Percentiles rank a stretch among this genome's conserved stretches.
Evolutionary conservation across 305 asterid species (phyloP).

Genomic region (Fraxinus platypoda): DNA sequence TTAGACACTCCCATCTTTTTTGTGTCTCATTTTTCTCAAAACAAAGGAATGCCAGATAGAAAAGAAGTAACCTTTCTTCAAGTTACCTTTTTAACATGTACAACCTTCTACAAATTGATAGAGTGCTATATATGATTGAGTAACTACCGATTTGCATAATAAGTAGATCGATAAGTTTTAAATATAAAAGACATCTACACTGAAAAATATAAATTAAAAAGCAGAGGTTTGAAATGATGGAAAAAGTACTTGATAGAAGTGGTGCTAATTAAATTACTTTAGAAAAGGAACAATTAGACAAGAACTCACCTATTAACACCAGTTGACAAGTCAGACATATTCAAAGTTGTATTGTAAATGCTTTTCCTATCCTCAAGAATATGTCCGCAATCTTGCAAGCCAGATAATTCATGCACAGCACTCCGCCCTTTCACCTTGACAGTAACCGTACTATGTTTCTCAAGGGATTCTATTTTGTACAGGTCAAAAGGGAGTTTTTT

Average conservation of each 20-base stretch:
- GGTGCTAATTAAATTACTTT: constrained; percentile 1
- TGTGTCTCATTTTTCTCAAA: background rate
- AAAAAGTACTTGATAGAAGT: background rate
- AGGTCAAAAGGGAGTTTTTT: constrained; percentile 75
- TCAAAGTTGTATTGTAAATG: constrained; percentile 87
- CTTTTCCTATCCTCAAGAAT: constrained; percentile 81
- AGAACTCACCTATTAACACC: constrained; percentile 78
- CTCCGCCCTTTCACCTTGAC: constrained; percentile 95
- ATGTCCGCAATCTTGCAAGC: constrained; percentile 92
- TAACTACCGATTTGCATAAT: background rate
- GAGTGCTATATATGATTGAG: background rate
- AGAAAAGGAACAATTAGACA: constrained; percentile 8
- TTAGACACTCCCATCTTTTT: background rate
- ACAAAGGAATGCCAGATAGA: background rate
- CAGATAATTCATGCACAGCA: constrained; percentile 90
- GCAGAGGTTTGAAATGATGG: background rate
- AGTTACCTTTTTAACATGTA: background rate
- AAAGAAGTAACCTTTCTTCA: background rate
- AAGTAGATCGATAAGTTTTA: background rate
- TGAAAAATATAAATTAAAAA: background rate
- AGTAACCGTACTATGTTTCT: constrained; percentile 58
- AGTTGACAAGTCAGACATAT: constrained; percentile 87
- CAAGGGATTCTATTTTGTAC: constrained; percentile 64
- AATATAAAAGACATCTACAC: background rate
- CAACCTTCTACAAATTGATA: background rate